A percentile compares a stretch with the other conserved stretches of the same genome.
Conservation (phyloP, 176 grass and related monocot species). For the Musa schizocarpa region DNA sequence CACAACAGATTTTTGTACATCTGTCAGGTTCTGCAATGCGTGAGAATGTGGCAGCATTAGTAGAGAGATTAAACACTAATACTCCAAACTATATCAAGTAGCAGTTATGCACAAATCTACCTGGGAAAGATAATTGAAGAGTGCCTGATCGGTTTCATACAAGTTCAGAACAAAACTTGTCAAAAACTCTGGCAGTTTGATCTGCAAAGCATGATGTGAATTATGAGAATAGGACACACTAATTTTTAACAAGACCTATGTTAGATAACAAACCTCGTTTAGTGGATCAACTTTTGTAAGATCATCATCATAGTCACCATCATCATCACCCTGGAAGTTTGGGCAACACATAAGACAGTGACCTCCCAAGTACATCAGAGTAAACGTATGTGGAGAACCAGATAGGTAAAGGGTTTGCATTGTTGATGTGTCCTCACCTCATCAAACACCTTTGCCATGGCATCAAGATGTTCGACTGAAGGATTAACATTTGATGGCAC, state of each 20-base stretch:
- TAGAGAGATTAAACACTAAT: not conserved
- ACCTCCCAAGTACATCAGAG: too few relatives aligned
- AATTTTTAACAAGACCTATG: slow-evolving; percentile 9
- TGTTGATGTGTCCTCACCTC: slow-evolving; percentile 38
- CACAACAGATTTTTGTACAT: slow-evolving; percentile 44
- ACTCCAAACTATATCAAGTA: not conserved
- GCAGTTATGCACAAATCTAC: slow-evolving; percentile 16
- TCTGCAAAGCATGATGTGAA: slow-evolving; percentile 31
- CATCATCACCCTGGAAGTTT: slow-evolving; percentile 36
- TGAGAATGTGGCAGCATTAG: not conserved
- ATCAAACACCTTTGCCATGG: slow-evolving; percentile 79
- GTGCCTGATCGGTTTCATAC: slow-evolving; percentile 37
- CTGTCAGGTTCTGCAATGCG: slow-evolving; percentile 48
- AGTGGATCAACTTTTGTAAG: slow-evolving; percentile 65
- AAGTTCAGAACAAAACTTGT: slow-evolving; percentile 48
- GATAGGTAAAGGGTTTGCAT: not conserved
- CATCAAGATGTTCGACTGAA: slow-evolving; percentile 65
- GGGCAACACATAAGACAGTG: not conserved
- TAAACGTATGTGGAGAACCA: too few relatives aligned
- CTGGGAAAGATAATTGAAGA: slow-evolving; percentile 81
- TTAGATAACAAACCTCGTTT: slow-evolving; percentile 52
- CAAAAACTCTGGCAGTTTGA: slow-evolving; percentile 67
- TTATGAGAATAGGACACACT: not conserved
- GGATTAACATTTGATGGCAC: slow-evolving; percentile 55
- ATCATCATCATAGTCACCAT: slow-evolving; percentile 49